Evolutionary conservation across 495 filamentous ascomycete species (phyloP).

Genomic region (Penicillium tannophilum): DNA sequence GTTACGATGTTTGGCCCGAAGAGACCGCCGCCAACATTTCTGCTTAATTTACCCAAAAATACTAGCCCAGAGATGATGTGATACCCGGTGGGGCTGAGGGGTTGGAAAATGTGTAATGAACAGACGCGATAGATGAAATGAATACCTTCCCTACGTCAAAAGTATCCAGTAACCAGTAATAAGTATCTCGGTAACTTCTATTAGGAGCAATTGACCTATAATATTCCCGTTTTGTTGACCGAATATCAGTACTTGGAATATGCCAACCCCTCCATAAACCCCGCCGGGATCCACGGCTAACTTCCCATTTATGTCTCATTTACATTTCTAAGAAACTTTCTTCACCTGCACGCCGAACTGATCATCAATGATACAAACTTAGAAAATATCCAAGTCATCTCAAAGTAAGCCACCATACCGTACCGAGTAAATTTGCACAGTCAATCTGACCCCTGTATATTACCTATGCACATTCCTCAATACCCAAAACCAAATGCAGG

Average conservation of each 20-base stretch:
- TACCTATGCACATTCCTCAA: background rate
- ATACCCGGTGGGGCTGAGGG: slow-evolving; percentile 18
- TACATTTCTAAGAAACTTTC: background rate
- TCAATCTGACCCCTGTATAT: background rate
- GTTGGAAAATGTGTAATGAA: slow-evolving; percentile 23
- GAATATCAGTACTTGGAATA: background rate
- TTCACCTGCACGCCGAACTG: background rate
- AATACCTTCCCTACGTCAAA: slow-evolving; percentile 14
- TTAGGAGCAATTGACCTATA: background rate
- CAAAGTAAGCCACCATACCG: background rate
- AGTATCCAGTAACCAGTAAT: background rate
- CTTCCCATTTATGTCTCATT: background rate
- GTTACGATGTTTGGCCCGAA: slow-evolving; percentile 53
- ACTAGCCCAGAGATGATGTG: slow-evolving; percentile 11
- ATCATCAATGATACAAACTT: background rate
- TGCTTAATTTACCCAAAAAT: slow-evolving; percentile 26
- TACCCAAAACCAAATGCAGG: background rate
- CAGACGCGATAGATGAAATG: slow-evolving; percentile 26
- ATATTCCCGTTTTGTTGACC: background rate
- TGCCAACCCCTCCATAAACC: background rate
- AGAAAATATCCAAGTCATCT: background rate
- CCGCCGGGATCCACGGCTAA: slow-evolving; percentile 3
- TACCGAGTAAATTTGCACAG: background rate
- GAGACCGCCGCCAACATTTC: slow-evolving; percentile 46
- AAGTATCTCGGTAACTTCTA: background rate